Evolutionary conservation across 495 filamentous ascomycete genomes (phyloP).

Genomic region (Hypomontagnella monticulosa): DNA sequence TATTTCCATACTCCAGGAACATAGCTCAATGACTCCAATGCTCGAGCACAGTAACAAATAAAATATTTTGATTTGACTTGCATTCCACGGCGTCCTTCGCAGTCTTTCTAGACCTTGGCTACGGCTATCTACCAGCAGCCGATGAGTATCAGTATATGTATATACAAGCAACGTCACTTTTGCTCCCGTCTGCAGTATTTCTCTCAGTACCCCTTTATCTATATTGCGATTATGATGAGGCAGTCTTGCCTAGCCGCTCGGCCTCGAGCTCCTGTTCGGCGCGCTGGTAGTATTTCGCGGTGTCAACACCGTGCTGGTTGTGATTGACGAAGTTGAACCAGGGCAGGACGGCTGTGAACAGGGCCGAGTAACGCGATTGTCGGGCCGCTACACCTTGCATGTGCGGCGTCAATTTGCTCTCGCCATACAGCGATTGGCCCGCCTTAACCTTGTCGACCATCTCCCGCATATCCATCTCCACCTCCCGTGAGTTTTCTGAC

Average conservation of each 20-base stretch:
- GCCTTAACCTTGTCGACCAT: constrained; percentile 96
- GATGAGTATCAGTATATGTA: constrained; percentile 25
- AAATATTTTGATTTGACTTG: constrained; percentile 8
- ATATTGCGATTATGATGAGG: constrained; percentile 7
- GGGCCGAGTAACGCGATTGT: constrained; percentile 88
- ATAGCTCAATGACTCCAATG: too few relatives aligned
- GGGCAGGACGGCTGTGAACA: constrained; percentile 83
- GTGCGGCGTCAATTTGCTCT: constrained; percentile 77
- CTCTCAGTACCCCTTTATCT: constrained; percentile 40
- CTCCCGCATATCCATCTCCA: constrained; percentile 96
- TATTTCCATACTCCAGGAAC: too few relatives aligned
- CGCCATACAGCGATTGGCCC: constrained; percentile 90
- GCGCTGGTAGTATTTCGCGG: constrained; percentile 95
- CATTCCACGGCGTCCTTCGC: constrained; percentile 14
- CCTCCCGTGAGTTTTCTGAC: constrained; percentile 87
- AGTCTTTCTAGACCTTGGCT: constrained; percentile 1
- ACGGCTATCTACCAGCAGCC: constrained; percentile 16
- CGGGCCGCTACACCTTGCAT: constrained; percentile 93
- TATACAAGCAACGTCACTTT: constrained; percentile 24
- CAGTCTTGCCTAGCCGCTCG: constrained; percentile 60
- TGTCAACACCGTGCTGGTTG: constrained; percentile 96
- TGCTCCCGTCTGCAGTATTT: constrained; percentile 45
- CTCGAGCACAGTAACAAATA: background rate
- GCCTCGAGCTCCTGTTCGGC: constrained; percentile 94
- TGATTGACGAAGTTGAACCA: constrained; percentile 99